Evolutionary conservation across 441 rosid species (phyloP).

Genomic region (Croton setiger): DNA sequence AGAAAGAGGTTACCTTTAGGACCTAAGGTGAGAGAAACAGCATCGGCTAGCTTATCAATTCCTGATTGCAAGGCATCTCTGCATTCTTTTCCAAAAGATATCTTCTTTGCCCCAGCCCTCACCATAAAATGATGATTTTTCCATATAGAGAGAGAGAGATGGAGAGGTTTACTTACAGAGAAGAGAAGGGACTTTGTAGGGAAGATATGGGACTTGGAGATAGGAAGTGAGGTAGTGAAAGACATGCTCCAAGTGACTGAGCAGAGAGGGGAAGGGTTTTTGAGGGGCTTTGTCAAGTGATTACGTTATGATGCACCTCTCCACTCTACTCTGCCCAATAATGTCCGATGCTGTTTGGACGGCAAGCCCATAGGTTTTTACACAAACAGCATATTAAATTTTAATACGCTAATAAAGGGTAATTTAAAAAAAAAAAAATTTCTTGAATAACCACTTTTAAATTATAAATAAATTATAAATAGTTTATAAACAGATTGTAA

Average conservation of each 20-base stretch:
- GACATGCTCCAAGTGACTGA: constrained; percentile 13
- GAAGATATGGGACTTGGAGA: constrained; percentile 18
- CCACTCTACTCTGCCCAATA: too few species aligned
- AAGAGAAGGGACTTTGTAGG: constrained; percentile 17
- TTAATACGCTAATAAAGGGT: too few species aligned
- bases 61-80: constrained; percentile 74
- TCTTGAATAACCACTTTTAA: too few species aligned
- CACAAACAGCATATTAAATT: too few species aligned
- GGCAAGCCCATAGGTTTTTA: too few species aligned
- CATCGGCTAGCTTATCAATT: constrained; percentile 85
- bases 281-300: background rate
- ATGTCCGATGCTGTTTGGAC: too few species aligned
- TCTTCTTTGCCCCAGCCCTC: constrained; percentile 70
- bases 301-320: too few species aligned
- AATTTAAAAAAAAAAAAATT: too few species aligned
- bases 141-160: background rate
- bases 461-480: too few species aligned
- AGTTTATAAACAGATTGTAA: too few species aligned
- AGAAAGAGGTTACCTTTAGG: constrained; percentile 58
- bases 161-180: constrained; percentile 16
- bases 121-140: constrained; percentile 40
- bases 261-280: background rate
- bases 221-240: constrained; percentile 11
- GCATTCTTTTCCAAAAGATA: constrained; percentile 62
- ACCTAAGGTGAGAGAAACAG: constrained; percentile 82